phyloP scores from a whole-genome alignment of 129 eudicot species.

The Kitagawia praeruptora region DNA sequence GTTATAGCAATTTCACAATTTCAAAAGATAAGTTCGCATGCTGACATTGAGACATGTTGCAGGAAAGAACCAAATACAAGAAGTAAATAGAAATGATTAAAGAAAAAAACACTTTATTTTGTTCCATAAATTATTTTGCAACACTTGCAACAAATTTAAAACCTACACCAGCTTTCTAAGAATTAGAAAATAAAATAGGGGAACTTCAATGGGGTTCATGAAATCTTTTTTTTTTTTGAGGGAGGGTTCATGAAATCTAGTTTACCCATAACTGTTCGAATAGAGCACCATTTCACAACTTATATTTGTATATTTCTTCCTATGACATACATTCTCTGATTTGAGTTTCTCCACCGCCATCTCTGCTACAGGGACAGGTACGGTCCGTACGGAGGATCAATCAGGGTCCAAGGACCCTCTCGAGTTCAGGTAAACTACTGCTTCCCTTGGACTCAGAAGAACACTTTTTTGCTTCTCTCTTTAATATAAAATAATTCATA shows the following conservation, averaged over 20 bases:
- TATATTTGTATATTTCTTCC: neutral
- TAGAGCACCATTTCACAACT: neutral
- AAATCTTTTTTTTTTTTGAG: too few relatives aligned
- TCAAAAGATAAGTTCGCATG: too few relatives aligned
- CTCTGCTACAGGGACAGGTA: neutral
- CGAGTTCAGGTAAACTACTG: neutral
- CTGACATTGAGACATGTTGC: too few relatives aligned
- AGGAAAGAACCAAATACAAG: neutral
- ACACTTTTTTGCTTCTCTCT: neutral
- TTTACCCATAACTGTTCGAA: neutral
- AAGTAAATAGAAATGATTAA: neutral
- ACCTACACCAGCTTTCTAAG: neutral
- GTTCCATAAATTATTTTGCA: neutral
- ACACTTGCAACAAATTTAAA: neutral
- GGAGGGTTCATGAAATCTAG: neutral
- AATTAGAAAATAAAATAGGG: neutral
- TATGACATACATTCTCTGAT: neutral
- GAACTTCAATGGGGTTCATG: neutral
- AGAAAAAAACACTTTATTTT: neutral
- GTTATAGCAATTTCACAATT: too few relatives aligned
- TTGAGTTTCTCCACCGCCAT: neutral
- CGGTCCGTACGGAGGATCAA: neutral
- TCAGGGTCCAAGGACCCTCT: neutral
- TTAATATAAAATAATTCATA: neutral
- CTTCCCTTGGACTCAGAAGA: neutral